phyloP scores from a whole-genome alignment of 2,329 filamentous ascomycete species.

The Nemania diffusa region DNA sequence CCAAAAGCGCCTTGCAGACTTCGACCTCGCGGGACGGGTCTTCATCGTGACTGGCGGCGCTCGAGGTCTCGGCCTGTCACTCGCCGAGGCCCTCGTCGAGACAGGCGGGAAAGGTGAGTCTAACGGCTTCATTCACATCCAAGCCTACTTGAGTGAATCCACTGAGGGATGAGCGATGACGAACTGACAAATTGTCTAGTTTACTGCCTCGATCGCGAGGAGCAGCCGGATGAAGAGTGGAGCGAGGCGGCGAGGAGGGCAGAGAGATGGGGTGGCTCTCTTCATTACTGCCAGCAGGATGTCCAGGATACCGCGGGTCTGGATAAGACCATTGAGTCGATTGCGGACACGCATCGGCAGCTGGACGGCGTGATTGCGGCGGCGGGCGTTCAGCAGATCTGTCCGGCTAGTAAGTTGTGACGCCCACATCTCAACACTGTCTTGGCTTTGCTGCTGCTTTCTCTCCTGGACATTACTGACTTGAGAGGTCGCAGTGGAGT shows the following conservation, averaged over 20 bases:
- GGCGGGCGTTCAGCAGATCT: conserved; percentile 75
- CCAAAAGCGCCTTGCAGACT: conserved; percentile 67
- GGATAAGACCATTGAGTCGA: conserved; percentile 66
- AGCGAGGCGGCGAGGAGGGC: conserved; percentile 67
- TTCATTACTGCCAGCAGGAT: conserved; percentile 75
- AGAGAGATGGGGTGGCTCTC: conserved; percentile 69
- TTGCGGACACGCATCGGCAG: conserved; percentile 67
- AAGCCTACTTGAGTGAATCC: background rate
- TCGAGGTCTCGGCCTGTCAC: conserved; percentile 76
- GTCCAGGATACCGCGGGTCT: conserved; percentile 70
- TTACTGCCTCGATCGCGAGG: conserved; percentile 66
- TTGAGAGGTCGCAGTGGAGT: conserved; percentile 66
- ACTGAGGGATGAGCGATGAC: background rate
- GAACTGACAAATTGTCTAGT: conserved; percentile 52
- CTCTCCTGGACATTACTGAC: conserved; percentile 5
- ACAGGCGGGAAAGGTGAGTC: conserved; percentile 74
- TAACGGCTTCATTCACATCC: background rate
- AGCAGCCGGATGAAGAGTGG: conserved; percentile 67
- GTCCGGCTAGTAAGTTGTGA: conserved; percentile 50
- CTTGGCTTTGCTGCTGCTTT: background rate
- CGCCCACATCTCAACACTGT: background rate
- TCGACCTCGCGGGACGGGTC: conserved; percentile 73
- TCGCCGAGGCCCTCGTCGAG: conserved; percentile 78
- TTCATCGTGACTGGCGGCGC: conserved; percentile 78
- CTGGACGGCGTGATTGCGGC: conserved; percentile 76